A percentile compares a stretch with the other conserved stretches of the same genome.
Conservation (phyloP, 164 flowering plant species). For the Aristolochia californica region DNA sequence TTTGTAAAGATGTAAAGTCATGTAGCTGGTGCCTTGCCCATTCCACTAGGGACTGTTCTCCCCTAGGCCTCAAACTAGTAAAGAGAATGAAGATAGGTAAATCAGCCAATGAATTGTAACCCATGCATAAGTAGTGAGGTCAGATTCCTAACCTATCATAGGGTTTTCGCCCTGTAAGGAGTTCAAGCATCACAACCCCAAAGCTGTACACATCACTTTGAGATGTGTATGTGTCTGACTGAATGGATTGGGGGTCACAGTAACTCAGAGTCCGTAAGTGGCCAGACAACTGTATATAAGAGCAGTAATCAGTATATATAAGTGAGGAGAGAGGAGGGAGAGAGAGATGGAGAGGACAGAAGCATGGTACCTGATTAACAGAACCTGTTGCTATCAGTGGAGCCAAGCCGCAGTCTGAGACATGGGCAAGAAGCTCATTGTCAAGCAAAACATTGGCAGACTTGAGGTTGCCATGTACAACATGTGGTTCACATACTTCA, state of each 20-base stretch:
- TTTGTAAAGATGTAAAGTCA: constrained; percentile 76
- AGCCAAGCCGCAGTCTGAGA: constrained; percentile 91
- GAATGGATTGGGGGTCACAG: constrained; percentile 74
- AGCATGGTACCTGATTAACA: constrained; percentile 61
- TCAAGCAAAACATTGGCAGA: constrained; percentile 83
- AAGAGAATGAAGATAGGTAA: neutral
- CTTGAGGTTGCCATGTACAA: constrained; percentile 78
- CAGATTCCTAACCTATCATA: constrained; percentile 49
- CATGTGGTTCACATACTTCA: constrained; percentile 76
- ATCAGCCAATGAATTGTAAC: neutral
- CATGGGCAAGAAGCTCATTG: constrained; percentile 55
- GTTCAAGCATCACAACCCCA: constrained; percentile 95
- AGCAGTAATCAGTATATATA: neutral
- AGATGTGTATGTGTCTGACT: constrained; percentile 62
- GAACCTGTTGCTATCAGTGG: constrained; percentile 54
- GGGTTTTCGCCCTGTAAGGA: constrained; percentile 79
- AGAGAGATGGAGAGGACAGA: neutral
- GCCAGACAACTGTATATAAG: constrained; percentile 61
- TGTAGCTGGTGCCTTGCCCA: constrained; percentile 97
- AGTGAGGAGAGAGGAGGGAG: too few relatives aligned
- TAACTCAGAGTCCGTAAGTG: constrained; percentile 57
- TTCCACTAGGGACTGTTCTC: constrained; percentile 73
- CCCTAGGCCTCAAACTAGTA: constrained; percentile 40
- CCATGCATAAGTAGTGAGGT: neutral
- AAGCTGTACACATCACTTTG: constrained; percentile 94